Evolutionary conservation across 441 rosid species (phyloP).

Genomic region (Pelargonium myrrhifolium): DNA sequence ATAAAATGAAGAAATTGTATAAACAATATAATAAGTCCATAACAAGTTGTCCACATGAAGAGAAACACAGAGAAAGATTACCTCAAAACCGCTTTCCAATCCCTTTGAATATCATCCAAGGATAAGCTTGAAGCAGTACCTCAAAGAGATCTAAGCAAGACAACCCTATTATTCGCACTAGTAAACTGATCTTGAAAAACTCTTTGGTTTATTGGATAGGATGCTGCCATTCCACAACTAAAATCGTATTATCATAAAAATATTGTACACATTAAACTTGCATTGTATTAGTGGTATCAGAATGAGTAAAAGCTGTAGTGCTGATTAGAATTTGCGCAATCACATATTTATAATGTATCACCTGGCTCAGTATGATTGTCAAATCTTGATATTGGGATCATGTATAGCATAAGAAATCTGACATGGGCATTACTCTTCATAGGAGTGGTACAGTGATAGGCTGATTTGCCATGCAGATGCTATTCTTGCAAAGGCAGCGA

Average conservation of each 20-base stretch:
- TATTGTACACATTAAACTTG: neutral
- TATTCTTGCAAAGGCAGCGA: constrained; percentile 46
- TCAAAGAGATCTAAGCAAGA: neutral
- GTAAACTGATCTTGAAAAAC: neutral
- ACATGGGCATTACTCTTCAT: constrained; percentile 13
- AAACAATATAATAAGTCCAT: neutral
- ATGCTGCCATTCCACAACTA: neutral
- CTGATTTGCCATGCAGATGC: constrained; percentile 63
- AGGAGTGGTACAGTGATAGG: constrained; percentile 65
- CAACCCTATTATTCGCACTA: neutral
- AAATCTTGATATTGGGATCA: neutral
- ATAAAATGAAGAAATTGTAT: neutral
- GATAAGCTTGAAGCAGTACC: neutral
- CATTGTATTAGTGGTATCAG: neutral
- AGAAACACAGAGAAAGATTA: neutral
- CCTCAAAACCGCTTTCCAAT: neutral
- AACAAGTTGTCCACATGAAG: neutral
- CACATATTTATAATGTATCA: neutral
- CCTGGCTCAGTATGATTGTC: constrained; percentile 1
- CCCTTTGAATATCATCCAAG: neutral
- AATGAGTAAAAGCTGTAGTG: neutral
- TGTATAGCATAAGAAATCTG: constrained; percentile 1
- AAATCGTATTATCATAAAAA: neutral
- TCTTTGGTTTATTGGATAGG: neutral
- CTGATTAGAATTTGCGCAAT: neutral